Evolutionary conservation across 805 yeast genomes (phyloP).

Genomic region (Zygoascus tannicola): DNA sequence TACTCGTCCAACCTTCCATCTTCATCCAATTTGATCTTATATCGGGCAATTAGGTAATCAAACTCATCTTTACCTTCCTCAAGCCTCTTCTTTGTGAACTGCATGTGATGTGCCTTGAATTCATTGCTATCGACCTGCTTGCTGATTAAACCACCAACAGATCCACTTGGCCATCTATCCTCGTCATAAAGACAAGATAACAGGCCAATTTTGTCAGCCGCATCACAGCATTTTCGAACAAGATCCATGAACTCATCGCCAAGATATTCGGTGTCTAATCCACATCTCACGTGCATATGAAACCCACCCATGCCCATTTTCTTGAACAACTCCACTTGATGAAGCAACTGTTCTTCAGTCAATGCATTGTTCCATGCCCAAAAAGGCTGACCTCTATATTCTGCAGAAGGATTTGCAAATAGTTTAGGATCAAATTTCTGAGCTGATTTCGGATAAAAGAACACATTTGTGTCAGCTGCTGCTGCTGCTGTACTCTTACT

Average conservation of each 20-base stretch:
- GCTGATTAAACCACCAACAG: conserved; percentile 7
- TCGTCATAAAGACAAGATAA: conserved; percentile 7
- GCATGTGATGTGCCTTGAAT: not conserved
- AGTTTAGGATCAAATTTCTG: conserved; percentile 1
- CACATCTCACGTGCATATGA: conserved; percentile 6
- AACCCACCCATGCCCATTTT: conserved; percentile 8
- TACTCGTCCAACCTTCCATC: conserved; percentile 2
- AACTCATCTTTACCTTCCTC: not conserved
- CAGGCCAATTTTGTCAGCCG: conserved; percentile 2
- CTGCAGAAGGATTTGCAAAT: conserved; percentile 6
- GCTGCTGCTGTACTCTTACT: too few relatives aligned
- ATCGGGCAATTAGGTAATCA: not conserved
- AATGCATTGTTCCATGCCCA: conserved; percentile 7
- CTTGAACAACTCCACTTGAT: conserved; percentile 3
- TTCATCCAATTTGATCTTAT: conserved; percentile 1
- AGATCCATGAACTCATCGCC: conserved; percentile 4
- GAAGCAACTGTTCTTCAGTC: conserved; percentile 1
- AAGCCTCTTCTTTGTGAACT: not conserved
- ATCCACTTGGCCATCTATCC: conserved; percentile 8
- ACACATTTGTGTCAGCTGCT: not conserved
- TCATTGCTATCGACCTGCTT: not conserved
- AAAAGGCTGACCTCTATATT: conserved; percentile 6
- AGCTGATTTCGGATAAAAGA: conserved; percentile 1
- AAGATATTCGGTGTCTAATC: conserved; percentile 2
- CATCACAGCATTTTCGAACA: conserved; percentile 1